Base-by-base conservation (phyloP, 163 green algal species). In the Scenedesmus sp. region DNA sequence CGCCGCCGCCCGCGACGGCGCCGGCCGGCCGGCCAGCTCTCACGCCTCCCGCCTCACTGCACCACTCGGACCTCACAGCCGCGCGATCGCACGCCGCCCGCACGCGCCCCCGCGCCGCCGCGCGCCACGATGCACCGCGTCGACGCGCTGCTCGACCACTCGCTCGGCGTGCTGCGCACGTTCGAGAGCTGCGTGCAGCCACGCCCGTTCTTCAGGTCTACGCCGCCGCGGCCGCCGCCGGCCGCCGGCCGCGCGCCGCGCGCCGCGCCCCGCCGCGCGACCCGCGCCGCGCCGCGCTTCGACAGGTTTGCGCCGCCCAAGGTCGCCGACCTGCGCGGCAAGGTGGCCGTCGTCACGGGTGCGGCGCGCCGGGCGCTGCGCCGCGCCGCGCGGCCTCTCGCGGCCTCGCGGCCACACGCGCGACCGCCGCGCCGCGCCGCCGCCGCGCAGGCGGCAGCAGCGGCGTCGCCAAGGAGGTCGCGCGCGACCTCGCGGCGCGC, bases 341-440 rank as follows among this genome's bases (percentile, higher is more conserved):
- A 80, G 33, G 58, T 80, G 26, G 71, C 71, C 1, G 71, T 80
- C 24, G 71, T 80, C 15, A 80, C 71, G 71, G 71, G 71, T 77
- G 58, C 17, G 17, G 13, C 39, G 39, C 39, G 39, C 39, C 39
- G 39, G 6, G 39, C 39, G 39, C 39, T 47, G 39, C 7, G 6
- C 7, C 10, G 39, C 39, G 26, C n/a, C 53, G n/a, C n/a, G n/a
- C 53, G n/a, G 15, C 4, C 18, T 13, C 20, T 65, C n/a, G 28
- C 39, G 57, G 33, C 17, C 50, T 4, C 31, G 11, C 28, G 20
- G 22, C 5, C 51, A 60, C 10, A 11, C 51, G 22, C 51, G 39
- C 39, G 39, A 47, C 10, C 6, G 39, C 7, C 39, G 39, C 39
- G 6, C 39, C 50, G 36, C n/a, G 24, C 6, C 26, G 24, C 15